Conservation (phyloP, 2,329 filamentous ascomycete genomes). For the Hymenoscyphus linearis region DNA sequence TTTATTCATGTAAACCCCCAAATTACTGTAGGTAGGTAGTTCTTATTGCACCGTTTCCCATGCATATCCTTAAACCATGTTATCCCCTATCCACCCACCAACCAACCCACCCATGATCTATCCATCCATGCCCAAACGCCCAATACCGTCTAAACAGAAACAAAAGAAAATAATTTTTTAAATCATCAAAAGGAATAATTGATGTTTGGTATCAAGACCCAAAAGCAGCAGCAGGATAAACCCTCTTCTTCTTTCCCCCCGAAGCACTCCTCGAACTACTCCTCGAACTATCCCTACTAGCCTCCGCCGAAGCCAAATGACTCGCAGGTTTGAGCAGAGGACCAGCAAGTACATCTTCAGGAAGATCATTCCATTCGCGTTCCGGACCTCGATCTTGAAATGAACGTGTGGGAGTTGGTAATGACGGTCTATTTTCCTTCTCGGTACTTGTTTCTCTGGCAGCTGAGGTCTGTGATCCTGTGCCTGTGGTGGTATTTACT, state of each 20-base stretch:
- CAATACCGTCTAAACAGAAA: too few species aligned
- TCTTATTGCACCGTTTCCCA: too few species aligned
- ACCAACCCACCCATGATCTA: too few species aligned
- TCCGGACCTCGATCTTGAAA: slow-evolving; percentile 56
- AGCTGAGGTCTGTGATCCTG: not conserved
- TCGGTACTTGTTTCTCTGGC: not conserved
- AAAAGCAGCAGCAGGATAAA: slow-evolving; percentile 60
- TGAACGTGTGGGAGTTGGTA: slow-evolving; percentile 33
- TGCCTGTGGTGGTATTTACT: slow-evolving; percentile 31
- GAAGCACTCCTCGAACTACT: slow-evolving; percentile 44
- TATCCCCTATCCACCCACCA: too few species aligned
- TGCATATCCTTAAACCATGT: too few species aligned
- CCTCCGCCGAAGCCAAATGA: slow-evolving; percentile 25
- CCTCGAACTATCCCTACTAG: slow-evolving; percentile 42
- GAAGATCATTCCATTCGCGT: slow-evolving; percentile 62
- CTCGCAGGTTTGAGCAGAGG: slow-evolving; percentile 30
- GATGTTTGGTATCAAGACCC: slow-evolving; percentile 30
- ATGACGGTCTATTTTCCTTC: slow-evolving; percentile 44
- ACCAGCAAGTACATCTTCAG: slow-evolving; percentile 45
- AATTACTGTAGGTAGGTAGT: too few species aligned
- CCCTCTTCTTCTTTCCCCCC: slow-evolving; percentile 51
- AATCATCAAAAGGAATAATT: not conserved
- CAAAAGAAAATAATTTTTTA: too few species aligned
- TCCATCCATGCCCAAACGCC: too few species aligned
- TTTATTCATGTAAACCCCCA: too few species aligned